Base-by-base conservation (phyloP, 768 basidiomycete species). In the Naganishia onofrii region DNA sequence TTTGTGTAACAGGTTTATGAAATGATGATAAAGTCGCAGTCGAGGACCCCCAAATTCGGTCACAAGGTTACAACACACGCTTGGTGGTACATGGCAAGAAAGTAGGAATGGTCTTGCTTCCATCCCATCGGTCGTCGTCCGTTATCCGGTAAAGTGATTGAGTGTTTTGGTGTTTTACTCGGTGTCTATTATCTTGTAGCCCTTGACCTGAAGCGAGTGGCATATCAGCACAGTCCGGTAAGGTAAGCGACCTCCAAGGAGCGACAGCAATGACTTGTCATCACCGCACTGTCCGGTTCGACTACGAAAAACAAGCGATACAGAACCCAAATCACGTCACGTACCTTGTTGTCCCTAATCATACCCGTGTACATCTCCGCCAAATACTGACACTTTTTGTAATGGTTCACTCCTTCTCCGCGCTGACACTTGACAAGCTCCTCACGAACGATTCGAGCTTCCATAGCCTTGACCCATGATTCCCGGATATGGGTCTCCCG, bases 381-480 rank as follows among this genome's bases (percentile, higher is more conserved):
- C 55, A 94, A 81, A 84, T 92, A 89, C 78, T 86, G 88, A 83
- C 94, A 97, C 76, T 88, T 90, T 81, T 93, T 90, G 71, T 91
- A 87, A 76, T 91, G 88, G 82, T 97, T 96, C 46, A 93, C 90
- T 36, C 94, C 93, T 83, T 98, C 94, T 8, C 86, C 85, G 75
- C 86, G 85, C 77, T 93, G 91, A 83, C 94, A 98, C 82, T 91
- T 93, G 69, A 87, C 85, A 67, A 98, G 86, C 80, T 94, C 91
- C 69, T 91, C 89, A 71, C 88, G 88, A 56, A 96, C 92, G 70
- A 98, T 84, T 57, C 90, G 88, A 36, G 88, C 87, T 81, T 96
- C 93, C 93, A 97, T 95, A 26, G 91, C 89, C 74, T 88, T 89
- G 36, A 96, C 86, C 94, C 94, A 98, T 63, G 91, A 90, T 83